Conservation (phyloP, 345 rosid genomes). For the Eucalyptus polybractea region DNA sequence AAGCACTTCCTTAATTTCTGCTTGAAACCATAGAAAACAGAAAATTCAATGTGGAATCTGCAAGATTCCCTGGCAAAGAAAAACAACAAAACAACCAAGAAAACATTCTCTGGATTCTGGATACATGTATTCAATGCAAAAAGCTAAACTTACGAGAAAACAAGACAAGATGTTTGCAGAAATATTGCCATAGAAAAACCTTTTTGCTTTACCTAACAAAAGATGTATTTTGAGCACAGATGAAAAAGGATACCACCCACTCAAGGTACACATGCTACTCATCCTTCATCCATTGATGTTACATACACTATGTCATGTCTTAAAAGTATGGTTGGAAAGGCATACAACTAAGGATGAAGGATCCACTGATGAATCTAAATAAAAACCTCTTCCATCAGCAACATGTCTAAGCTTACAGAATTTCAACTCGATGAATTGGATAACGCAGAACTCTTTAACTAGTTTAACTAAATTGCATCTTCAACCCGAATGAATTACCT, state of each 20-base stretch:
- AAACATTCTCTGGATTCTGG: not conserved
- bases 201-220: not conserved
- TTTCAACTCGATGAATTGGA: not conserved
- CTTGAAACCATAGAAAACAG: conserved; percentile 1
- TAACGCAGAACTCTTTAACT: not conserved
- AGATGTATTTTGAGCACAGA: not conserved
- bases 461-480: not conserved
- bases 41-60: not conserved
- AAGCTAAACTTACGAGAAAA: not conserved
- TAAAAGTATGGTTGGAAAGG: not conserved
- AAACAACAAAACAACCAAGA: not conserved
- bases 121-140: not conserved
- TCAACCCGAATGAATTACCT: not conserved
- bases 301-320: not conserved
- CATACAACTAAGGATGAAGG: not conserved
- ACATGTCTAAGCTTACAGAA: not conserved
- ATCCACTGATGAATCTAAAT: not conserved
- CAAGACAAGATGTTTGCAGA: not conserved
- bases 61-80: not conserved
- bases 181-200: not conserved
- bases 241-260: not conserved
- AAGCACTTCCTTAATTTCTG: conserved; percentile 86
- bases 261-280: not conserved
- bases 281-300: not conserved
- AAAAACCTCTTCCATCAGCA: not conserved